Evolutionary conservation across 805 yeast genomes (phyloP), one percentile per base, ranked within the genome.

Genomic region (Teunomyces barrocoloradensis): DNA sequence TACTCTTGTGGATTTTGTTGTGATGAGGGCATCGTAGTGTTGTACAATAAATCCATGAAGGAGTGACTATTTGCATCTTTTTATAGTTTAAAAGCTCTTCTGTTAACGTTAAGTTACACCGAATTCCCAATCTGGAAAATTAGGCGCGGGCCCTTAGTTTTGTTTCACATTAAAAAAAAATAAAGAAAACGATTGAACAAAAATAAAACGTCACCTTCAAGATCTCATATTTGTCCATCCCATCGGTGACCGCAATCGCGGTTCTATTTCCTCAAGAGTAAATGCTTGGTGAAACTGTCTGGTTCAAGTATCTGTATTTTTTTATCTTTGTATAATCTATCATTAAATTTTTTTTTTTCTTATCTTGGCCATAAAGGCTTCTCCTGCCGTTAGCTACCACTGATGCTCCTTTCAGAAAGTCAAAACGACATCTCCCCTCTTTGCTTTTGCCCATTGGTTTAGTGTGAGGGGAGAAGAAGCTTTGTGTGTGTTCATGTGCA

Each of bases 1-100:
- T 53, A 58, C 23, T 44, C 50, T 29, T 38, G 28, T 7, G 42
- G 42, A n/a, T 27, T 35, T n/a, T 7, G 37, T 10, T 23, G 40
- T 3, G 27, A 9, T 3, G 40, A 37, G 17, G 40, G 40, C 40
- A 37, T 37, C 23, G 15, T 11, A 13, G 40, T 6, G n/a, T n/a
- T 21, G 11, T 18, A 12, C 9, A 34, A 17, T 15, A 11, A 34
- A 13, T 6, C 28, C 25, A n/a, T 12, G 18, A 17, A 17, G 18
- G 11, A 17, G 25, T 37, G 40, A 23, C 40, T 21, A 21, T 23
- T 37, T 37, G 40, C 17, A 21, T 20, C 29, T 12, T 37, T 37
- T 20, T 37, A 37, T 37, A 37, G 12, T n/a, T 11, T 11, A 20
- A 7, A 20, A 27, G n/a, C 29, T 15, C 20, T 23, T 20, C 27